These are phyloP conservation scores for Wickerhamomyces sp. DNA, from an alignment of 1,139 yeast species.

Conservation along the genomic window DNA sequence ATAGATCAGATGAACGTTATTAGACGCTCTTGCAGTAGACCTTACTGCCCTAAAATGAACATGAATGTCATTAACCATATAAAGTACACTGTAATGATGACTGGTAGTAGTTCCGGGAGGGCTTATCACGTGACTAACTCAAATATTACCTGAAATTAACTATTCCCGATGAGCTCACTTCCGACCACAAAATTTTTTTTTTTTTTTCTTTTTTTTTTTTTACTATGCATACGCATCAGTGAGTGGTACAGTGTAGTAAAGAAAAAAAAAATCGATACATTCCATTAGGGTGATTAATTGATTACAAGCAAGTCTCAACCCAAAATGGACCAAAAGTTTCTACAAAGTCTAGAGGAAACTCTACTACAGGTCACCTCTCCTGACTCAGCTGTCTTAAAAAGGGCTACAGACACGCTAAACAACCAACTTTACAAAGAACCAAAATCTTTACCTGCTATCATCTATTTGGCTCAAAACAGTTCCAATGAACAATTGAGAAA, in stretches of 20 bases:
- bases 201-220: too few relatives aligned
- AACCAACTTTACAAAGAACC: constrained; percentile 71
- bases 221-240: too few relatives aligned
- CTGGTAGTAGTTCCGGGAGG: neutral
- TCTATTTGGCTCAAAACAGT: constrained; percentile 72
- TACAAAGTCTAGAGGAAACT: constrained; percentile 70
- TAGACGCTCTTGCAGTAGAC: too few relatives aligned
- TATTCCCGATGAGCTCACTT: neutral
- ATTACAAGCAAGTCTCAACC: too few relatives aligned
- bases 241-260: neutral
- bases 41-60: too few relatives aligned
- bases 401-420: constrained; percentile 72
- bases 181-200: too few relatives aligned
- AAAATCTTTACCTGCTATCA: constrained; percentile 71
- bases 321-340: constrained; percentile 64
- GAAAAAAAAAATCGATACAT: neutral
- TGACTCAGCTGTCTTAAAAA: constrained; percentile 71
- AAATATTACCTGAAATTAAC: too few relatives aligned
- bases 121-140: neutral
- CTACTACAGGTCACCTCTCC: constrained; percentile 73
- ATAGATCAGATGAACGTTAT: neutral
- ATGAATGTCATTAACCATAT: too few relatives aligned
- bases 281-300: too few relatives aligned
- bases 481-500: constrained; percentile 61
- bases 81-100: neutral